These are phyloP conservation scores for Ustulina deusta DNA, from an alignment of 2,329 filamentous ascomycete genomes.

Conservation along the genomic window DNA sequence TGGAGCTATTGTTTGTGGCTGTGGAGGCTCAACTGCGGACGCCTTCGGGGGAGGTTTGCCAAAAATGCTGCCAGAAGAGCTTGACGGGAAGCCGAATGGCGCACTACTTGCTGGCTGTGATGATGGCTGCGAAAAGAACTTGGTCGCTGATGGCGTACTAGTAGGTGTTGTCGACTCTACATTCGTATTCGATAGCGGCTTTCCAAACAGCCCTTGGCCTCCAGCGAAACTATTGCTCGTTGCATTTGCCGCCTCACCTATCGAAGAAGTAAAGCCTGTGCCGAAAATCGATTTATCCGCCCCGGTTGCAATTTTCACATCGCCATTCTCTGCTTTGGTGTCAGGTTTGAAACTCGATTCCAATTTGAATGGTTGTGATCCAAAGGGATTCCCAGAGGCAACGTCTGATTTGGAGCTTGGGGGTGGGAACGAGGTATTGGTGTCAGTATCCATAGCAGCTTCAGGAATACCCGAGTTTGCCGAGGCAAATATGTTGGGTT, in stretches of 20 bases:
- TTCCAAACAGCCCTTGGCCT: slow-evolving; percentile 42
- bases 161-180: slow-evolving; percentile 62
- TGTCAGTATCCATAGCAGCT: slow-evolving; percentile 52
- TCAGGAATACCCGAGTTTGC: slow-evolving; percentile 52
- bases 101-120: slow-evolving; percentile 50
- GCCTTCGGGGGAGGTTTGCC: slow-evolving; percentile 41
- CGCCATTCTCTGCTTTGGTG: slow-evolving; percentile 68
- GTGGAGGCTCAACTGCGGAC: slow-evolving; percentile 46
- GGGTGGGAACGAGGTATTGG: slow-evolving; percentile 55
- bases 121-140: slow-evolving; percentile 57
- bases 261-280: slow-evolving; percentile 68
- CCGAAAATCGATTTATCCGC: slow-evolving; percentile 67
- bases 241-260: slow-evolving; percentile 62
- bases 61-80: slow-evolving; percentile 42
- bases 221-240: slow-evolving; percentile 49
- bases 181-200: slow-evolving; percentile 38
- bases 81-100: slow-evolving; percentile 53
- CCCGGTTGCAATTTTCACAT: slow-evolving; percentile 51
- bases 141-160: slow-evolving; percentile 63
- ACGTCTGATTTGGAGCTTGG: slow-evolving; percentile 54
- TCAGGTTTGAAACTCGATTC: slow-evolving; percentile 76
- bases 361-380: slow-evolving; percentile 73
- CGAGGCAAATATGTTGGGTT: slow-evolving; percentile 56
- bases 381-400: slow-evolving; percentile 54
- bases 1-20: slow-evolving; percentile 55